Evolutionary conservation across 306 rosid species (phyloP), one percentile per base, ranked within the genome.

Genomic region (Trichosanthes truncata): DNA sequence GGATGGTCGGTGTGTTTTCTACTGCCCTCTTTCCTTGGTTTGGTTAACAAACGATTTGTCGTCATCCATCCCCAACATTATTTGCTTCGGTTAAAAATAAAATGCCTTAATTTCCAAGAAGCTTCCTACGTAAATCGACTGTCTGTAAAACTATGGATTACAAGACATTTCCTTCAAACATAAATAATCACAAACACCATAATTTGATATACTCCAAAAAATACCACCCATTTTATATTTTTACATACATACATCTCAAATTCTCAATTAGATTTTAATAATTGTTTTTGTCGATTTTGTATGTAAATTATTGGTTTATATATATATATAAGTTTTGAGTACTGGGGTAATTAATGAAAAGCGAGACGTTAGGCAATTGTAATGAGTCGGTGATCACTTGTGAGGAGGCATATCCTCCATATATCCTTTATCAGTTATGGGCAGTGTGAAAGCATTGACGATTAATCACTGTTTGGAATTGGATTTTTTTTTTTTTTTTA

Each of bases 31-130:
- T 33, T 6, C 43, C 3, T 29, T 63, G 48, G 25, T 36, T 66
- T 36, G 73, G 48, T 66, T 66, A 66, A 66, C 77, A 73, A 73
- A 73, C 77, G 38, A 48, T 51, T 73, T 73, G 77, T 73, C 77
- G 60, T 73, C 57, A 14, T 71, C 18, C 57, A 14, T 71, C 18
- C 2, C 2, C 0, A 69, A 20, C 18, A 43, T 9, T 0, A 5
- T 20, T 41, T 18, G 53, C 2, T 5, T 38, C 1, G 15, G 36
- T 69, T 69, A 29, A 29, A 29, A 29, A 29, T 17, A 13, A 40
- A n/a, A 1, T 14, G 51, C 10, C 35, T 66, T 18, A 36, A 66
- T 36, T 66, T 17, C 48, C 1, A 7, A 15, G 26, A 66, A 66
- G 49, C 4, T 65, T 65, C 72, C 26, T 35, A 4, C 20, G 20